Base-by-base conservation (phyloP, 805 yeast species). In the Starmerella bombicola region DNA sequence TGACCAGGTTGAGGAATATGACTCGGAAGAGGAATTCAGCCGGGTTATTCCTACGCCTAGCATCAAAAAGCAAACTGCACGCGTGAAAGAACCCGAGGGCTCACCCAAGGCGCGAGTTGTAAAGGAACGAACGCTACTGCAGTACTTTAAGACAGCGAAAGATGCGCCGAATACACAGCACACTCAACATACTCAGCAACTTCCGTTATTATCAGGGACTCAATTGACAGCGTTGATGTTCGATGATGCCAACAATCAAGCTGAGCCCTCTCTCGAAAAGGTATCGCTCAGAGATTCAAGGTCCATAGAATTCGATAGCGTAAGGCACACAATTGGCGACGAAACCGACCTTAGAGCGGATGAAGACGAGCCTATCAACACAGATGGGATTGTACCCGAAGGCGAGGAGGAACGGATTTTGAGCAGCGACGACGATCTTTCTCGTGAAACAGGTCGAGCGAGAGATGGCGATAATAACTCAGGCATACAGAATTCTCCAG, bases 11-110 rank as follows among this genome's bases (percentile, higher is more conserved):
- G 44, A 39, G n/a, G 44, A 29, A 4, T 43, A 33, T n/a, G 45
- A 23, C 30, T 33, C 40, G 7, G 49, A 40, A 12, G 40, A 38
- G 12, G 49, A 45, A 26, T 36, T 38, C 33, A 45, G 49, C 38
- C 35, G 49, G 13, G 37, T 45, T 10, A 22, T 45, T 4, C 30
- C 32, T 28, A 43, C 40, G n/a, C 46, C 46, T 13, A 5, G 20
- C 7, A 15, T 35, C 5, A 33, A 19, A 21, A 20, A 19, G 16
- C 8, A 9, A 8, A 23, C 15, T 19, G 35, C 22, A 10, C 39
- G 12, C 5, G n/a, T 8, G 5, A 30, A 28, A 5, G n/a, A 10
- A 25, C 17, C 40, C 40, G 13, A 13, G 12, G 39, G 49, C 26
- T 42, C 46, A 7, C 46, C 46, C 7, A 35, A 32, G 4, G 23